Evolutionary conservation across 2,329 filamentous ascomycete genomes (phyloP), one percentile per base, ranked within the genome.

Genomic region (Epichloe coenophiala): DNA sequence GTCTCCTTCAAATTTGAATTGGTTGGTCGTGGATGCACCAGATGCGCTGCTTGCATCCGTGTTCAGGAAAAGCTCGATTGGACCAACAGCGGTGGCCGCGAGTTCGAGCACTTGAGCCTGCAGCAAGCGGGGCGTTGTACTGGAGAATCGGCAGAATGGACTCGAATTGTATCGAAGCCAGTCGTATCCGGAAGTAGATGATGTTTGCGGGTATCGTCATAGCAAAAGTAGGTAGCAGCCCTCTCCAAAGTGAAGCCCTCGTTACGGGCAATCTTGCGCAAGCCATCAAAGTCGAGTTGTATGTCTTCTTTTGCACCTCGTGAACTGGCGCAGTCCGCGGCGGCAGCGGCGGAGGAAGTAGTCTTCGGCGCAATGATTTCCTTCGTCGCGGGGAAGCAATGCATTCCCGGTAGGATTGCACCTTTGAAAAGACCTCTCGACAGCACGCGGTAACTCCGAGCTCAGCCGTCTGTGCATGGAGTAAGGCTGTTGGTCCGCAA

Each of bases 171-270:
- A 86, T 37, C 93, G 83, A 52, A 98, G 66, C 85, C 89, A 96
- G 63, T 98, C 93, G 67, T 98, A 98, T 39, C 93, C 93, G 12
- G 93, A 97, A 96, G 69, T 98, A 98, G 57, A 98, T 97, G 58
- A 98, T 93, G 64, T 98, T 98, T 27, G 83, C 88, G 0, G 93
- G 93, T 5, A 98, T 78, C 0, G 89, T 83, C 93, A 98, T 98
- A 56, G 77, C 21, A n/a, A 98, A 71, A 0, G 93, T 98, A 0
- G 93, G 91, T n/a, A 87, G 94, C 5, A 98, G 72, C 0, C 93
- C 93, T 54, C 93, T 80, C 91, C 93, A 98, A 37, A 98, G 70
- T 77, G 12, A 89, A 62, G 1, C 93, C 93, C 70, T 98, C 93
- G 63, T 97, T 89, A 45, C 88, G 82, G 15, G 93, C 89, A 60